phyloP scores from a whole-genome alignment of 2,329 filamentous ascomycete genomes.

The Pyricularia pennisetigena region DNA sequence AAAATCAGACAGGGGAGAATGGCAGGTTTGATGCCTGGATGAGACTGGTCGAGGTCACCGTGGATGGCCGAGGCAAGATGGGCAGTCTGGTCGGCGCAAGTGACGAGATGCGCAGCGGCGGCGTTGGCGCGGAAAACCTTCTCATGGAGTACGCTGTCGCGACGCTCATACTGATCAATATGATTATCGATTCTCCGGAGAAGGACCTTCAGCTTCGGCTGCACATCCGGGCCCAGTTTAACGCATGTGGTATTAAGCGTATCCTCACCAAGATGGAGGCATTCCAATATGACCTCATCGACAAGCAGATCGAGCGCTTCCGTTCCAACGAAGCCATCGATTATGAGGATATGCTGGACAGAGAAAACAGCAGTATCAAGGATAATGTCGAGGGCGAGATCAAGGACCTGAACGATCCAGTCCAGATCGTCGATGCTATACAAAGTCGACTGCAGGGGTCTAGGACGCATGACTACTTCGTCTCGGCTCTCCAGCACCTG shows the following conservation, averaged over 20 bases:
- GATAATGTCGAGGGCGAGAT: conserved; percentile 78
- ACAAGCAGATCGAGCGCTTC: conserved; percentile 95
- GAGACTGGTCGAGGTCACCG: conserved; percentile 93
- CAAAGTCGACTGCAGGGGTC: conserved; percentile 74
- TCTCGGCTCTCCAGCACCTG: conserved; percentile 90
- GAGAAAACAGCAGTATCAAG: conserved; percentile 82
- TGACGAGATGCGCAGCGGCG: conserved; percentile 89
- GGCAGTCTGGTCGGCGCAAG: conserved; percentile 93
- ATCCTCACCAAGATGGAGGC: conserved; percentile 94
- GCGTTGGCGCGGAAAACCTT: conserved; percentile 96
- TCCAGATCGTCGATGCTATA: conserved; percentile 91
- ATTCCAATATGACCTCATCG: conserved; percentile 96
- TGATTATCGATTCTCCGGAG: conserved; percentile 87
- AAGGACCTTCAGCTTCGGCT: conserved; percentile 82
- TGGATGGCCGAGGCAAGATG: conserved; percentile 97
- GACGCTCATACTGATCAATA: conserved; percentile 90
- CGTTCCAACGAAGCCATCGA: conserved; percentile 92
- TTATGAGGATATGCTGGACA: conserved; percentile 93
- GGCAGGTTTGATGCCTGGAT: conserved; percentile 98
- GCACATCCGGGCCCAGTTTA: conserved; percentile 93
- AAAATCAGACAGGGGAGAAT: conserved; percentile 79
- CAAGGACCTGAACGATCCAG: conserved; percentile 85
- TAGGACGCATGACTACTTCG: conserved; percentile 87
- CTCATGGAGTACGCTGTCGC: conserved; percentile 98
- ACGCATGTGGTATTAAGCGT: conserved; percentile 87